Conservation (phyloP, 2,329 filamentous ascomycete genomes). For the Aspergillus oerlinghausenensis region DNA sequence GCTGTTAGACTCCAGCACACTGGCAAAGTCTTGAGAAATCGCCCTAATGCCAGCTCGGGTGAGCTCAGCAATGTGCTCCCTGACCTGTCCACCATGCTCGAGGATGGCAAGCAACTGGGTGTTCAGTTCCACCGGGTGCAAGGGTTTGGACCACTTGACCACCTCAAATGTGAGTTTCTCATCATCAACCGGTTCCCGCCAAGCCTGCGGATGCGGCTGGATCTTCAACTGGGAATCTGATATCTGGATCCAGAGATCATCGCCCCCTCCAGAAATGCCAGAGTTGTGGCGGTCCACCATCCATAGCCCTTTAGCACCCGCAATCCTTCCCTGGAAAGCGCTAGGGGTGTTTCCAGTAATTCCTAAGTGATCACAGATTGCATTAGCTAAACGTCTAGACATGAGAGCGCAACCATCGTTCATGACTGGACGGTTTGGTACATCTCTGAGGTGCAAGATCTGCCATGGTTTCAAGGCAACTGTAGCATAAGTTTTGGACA, state of each 20-base stretch:
- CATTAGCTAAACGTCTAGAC: conserved; percentile 47
- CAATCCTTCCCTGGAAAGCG: conserved; percentile 54
- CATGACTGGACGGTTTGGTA: conserved; percentile 33
- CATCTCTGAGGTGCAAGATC: conserved; percentile 32
- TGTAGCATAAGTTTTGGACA: conserved; percentile 43
- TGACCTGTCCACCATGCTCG: conserved; percentile 47
- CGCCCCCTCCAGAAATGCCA: conserved; percentile 18
- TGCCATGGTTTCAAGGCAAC: conserved; percentile 33
- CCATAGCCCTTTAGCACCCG: conserved; percentile 60
- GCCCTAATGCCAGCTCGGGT: conserved; percentile 32
- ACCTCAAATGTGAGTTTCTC: conserved; percentile 56
- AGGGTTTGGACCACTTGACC: conserved; percentile 43
- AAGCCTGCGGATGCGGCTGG: conserved; percentile 35
- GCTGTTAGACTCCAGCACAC: conserved; percentile 33
- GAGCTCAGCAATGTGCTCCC: conserved; percentile 41
- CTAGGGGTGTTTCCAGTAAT: conserved; percentile 43
- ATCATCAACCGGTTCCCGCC: conserved; percentile 29
- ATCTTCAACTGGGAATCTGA: conserved; percentile 57
- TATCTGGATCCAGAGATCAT: conserved; percentile 52
- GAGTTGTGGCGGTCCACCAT: conserved; percentile 46
- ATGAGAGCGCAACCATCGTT: conserved; percentile 53
- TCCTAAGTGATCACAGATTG: conserved; percentile 43
- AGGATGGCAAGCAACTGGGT: conserved; percentile 54
- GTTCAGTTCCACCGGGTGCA: conserved; percentile 47
- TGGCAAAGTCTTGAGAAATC: conserved; percentile 31